Conservation (phyloP, 768 basidiomycete genomes). For the Pluteus cervinus region DNA sequence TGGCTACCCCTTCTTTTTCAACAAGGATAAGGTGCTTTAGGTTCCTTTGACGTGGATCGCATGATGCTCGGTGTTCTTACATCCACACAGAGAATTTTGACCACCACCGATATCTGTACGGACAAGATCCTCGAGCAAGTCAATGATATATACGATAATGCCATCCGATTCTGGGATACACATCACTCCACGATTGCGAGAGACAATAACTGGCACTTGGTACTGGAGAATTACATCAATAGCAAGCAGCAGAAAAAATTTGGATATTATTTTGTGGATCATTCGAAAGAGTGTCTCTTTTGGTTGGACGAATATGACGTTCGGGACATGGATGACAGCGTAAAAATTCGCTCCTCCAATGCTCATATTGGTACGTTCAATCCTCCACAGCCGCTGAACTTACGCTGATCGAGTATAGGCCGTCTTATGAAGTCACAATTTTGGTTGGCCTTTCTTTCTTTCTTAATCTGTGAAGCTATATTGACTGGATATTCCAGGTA, state of each 20-base stretch:
- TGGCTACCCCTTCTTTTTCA: slow-evolving; percentile 19
- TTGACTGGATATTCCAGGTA: too few relatives aligned
- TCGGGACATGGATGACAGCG: slow-evolving; percentile 19
- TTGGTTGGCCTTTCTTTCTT: slow-evolving; percentile 14
- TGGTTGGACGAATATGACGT: slow-evolving; percentile 44
- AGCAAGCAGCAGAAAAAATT: too few relatives aligned
- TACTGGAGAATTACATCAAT: too few relatives aligned
- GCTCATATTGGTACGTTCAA: slow-evolving; percentile 29
- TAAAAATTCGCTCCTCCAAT: slow-evolving; percentile 24
- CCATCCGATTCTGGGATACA: too few relatives aligned
- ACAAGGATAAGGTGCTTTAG: slow-evolving; percentile 9
- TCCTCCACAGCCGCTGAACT: not conserved
- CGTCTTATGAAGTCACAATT: slow-evolving; percentile 13
- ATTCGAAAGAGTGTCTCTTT: slow-evolving; percentile 36
- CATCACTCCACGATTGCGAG: too few relatives aligned
- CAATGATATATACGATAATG: too few relatives aligned
- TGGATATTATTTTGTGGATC: slow-evolving; percentile 51
- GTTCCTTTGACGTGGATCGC: not conserved
- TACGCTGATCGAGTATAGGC: not conserved
- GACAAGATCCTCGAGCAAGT: too few relatives aligned
- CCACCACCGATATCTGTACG: slow-evolving; percentile 21
- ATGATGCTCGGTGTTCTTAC: too few relatives aligned
- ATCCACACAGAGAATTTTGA: slow-evolving; percentile 12
- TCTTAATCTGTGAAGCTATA: too few relatives aligned
- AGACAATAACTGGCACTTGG: too few relatives aligned